These are phyloP conservation scores for Bipolaris cookei DNA, from an alignment of 2,329 filamentous ascomycete genomes.

Conservation along the genomic window DNA sequence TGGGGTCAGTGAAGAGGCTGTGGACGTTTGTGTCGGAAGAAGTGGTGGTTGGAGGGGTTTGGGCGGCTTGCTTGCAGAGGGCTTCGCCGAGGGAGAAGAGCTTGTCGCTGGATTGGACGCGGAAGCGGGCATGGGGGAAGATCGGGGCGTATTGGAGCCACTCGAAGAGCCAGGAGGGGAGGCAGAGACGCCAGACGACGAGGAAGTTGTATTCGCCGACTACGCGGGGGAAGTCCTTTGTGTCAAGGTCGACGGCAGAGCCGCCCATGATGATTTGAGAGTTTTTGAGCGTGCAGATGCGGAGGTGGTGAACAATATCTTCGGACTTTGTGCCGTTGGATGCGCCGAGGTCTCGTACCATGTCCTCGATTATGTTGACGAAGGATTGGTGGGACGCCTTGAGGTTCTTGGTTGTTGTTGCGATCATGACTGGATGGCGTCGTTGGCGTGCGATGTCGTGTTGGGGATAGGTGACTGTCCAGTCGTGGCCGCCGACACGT, in stretches of 20 bases:
- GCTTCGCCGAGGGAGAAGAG: conserved; percentile 26
- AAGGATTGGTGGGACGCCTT: conserved; percentile 23
- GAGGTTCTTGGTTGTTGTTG: conserved; percentile 27
- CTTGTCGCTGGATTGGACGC: conserved; percentile 28
- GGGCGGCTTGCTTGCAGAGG: conserved; percentile 21
- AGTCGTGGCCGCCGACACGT: conserved; percentile 28
- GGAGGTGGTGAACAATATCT: conserved; percentile 30
- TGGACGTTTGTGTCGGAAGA: conserved; percentile 21
- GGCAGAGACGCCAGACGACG: conserved; percentile 29
- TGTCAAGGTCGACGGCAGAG: conserved; percentile 22
- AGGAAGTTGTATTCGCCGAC: conserved; percentile 33
- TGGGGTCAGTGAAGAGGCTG: conserved; percentile 21
- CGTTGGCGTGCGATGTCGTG: conserved; percentile 23
- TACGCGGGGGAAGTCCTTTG: conserved; percentile 21
- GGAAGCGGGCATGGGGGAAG: conserved; percentile 24
- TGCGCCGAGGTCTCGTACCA: conserved; percentile 21
- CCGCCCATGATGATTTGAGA: conserved; percentile 31
- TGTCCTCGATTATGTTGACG: conserved; percentile 23
- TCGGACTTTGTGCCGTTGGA: conserved; percentile 21
- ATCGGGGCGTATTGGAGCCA: conserved; percentile 25
- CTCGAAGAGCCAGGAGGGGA: conserved; percentile 27
- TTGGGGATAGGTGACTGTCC: conserved; percentile 32
- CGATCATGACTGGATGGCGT: conserved; percentile 30
- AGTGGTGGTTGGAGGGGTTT: conserved; percentile 1
- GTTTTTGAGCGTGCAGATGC: conserved; percentile 27